A percentile compares a stretch with the other conserved stretches of the same genome.
Evolutionary conservation across 495 filamentous ascomycete genomes (phyloP).

Genomic region (Penicillium daleae): DNA sequence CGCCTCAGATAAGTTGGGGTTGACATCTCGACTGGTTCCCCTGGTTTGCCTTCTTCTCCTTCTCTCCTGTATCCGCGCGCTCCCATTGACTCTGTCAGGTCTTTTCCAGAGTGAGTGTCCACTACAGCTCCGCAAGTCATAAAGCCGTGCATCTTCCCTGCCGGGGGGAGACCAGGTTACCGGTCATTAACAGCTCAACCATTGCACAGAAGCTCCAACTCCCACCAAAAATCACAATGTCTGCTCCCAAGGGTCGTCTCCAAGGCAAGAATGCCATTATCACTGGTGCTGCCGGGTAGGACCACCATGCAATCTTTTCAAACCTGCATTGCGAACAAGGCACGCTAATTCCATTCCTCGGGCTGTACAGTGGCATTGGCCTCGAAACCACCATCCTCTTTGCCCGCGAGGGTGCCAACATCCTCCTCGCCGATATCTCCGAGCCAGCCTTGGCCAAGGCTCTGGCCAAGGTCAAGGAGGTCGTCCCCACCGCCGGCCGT

Average conservation of each 20-base stretch:
- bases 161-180: neutral
- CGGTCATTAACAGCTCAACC: conserved; percentile 14
- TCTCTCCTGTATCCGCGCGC: neutral
- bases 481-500: conserved; percentile 61
- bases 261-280: conserved; percentile 90
- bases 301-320: conserved; percentile 20
- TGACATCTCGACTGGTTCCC: neutral
- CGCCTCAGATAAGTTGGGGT: neutral
- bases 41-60: neutral
- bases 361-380: conserved; percentile 75
- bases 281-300: conserved; percentile 89
- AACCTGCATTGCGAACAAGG: neutral
- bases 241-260: conserved; percentile 59
- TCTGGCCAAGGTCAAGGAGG: conserved; percentile 66
- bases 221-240: conserved; percentile 11
- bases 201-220: conserved; percentile 4
- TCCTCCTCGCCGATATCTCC: conserved; percentile 87
- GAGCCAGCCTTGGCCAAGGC: conserved; percentile 71
- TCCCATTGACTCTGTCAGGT: neutral
- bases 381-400: conserved; percentile 95
- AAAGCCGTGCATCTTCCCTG: conserved; percentile 1
- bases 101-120: neutral
- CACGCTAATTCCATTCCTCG: conserved; percentile 7
- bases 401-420: conserved; percentile 82
- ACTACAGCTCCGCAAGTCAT: neutral